Percentiles rank a stretch among this genome's conserved stretches.
phyloP scores from a whole-genome alignment of 257 asterid genomes.

The Rehmannia glutinosa region DNA sequence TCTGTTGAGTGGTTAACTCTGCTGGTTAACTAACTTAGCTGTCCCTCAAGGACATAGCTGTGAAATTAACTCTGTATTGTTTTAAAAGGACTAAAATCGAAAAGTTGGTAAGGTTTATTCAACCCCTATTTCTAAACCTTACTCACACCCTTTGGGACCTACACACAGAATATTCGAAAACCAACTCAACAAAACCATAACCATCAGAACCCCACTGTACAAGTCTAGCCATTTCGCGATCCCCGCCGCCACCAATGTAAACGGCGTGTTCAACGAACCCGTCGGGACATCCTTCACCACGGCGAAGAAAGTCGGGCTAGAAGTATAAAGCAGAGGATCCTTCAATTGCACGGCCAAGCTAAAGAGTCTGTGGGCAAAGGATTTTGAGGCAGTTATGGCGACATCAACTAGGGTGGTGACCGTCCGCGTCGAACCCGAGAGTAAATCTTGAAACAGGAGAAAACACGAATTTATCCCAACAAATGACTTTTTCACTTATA shows the following conservation, averaged over 20 bases:
- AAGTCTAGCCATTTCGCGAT: conserved; percentile 88
- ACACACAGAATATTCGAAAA: conserved; percentile 93
- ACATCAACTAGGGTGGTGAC: conserved; percentile 54
- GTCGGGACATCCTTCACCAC: conserved; percentile 42
- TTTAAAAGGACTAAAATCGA: too few relatives aligned
- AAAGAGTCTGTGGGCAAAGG: conserved; percentile 31
- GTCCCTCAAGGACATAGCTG: too few relatives aligned
- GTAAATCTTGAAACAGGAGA: conserved; percentile 31
- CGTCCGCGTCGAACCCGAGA: conserved; percentile 75
- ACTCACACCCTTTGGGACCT: too few relatives aligned
- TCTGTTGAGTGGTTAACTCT: too few relatives aligned
- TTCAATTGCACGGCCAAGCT: conserved; percentile 34
- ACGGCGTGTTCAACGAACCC: conserved; percentile 66
- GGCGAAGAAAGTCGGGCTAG: conserved; percentile 84
- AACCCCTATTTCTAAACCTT: too few relatives aligned
- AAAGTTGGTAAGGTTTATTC: too few relatives aligned
- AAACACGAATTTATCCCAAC: too few relatives aligned
- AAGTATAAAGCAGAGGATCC: conserved; percentile 39
- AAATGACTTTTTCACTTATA: too few relatives aligned
- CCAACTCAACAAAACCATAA: conserved; percentile 88
- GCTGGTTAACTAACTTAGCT: too few relatives aligned
- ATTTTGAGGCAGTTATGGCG: conserved; percentile 44
- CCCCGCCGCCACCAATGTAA: conserved; percentile 90
- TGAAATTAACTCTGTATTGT: too few relatives aligned
- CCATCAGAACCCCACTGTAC: conserved; percentile 83